Evolutionary conservation across 208 protist species (phyloP), one percentile per base, ranked within the genome.

Genomic region (Polymyxa betae): DNA sequence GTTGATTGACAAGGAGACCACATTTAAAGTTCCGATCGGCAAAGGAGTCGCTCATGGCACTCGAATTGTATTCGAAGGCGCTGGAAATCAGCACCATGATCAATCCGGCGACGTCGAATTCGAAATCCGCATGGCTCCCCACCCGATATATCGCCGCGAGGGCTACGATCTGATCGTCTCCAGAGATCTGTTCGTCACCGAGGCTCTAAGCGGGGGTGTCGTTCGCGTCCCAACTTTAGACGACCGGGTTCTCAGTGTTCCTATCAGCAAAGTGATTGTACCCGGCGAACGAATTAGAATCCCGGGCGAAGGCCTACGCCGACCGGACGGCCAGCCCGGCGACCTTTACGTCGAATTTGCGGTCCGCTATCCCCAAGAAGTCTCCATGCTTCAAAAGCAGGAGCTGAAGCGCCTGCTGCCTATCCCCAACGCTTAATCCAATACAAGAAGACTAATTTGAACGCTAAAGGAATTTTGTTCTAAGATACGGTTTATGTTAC

Each of bases 311-410:
- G 72, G 72, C 16, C 72, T 82, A 5, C 5, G 5, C 72, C 16
- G 72, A n/a, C 72, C 72, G 5, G n/a, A 5, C 5, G 72, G 72
- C 12, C 5, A 82, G 16, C 72, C 16, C 16, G 72, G 72, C n/a
- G 72, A 82, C 72, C 72, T 82, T 12, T 82, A 38, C 72, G n/a
- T 82, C 72, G 72, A 82, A 43, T 82, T 40, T 43, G 10, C 5
- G 35, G 72, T 82, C 72, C 5, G 12, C 16, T 82, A 82, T n/a
- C 72, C 72, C 5, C 16, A 82, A 20, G 16, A 82, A 43, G 35
- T 82, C 72, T 43, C 72, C 16, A 5, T 82, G 35, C 16, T 16
- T 20, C 5, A 82, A 20, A 82, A 82, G n/a, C 35, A 45, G 35
- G 72, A 5, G 12, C n/a, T 82, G 5, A 5, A n/a, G 40, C 35